Evolutionary conservation across 2,329 filamentous ascomycete genomes (phyloP), one percentile per base, ranked within the genome.

Genomic region (Aspergillus transmontanensis): DNA sequence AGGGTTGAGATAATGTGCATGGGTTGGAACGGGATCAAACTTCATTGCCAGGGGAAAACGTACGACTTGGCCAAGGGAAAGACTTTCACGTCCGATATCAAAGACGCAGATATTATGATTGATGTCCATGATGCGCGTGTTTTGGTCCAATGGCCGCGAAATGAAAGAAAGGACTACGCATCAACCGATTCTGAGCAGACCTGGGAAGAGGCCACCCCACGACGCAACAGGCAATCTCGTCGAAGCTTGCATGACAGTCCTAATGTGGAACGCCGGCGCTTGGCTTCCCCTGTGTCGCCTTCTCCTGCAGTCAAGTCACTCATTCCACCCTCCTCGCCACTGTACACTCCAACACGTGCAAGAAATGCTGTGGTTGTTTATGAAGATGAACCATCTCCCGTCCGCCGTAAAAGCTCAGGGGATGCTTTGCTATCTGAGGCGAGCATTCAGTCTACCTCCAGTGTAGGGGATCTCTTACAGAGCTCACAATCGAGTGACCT

Each of bases 51-150:
- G 79, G 93, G 93, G 61, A 89, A 90, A 69, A 90, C 92, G 3
- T 94, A 92, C 83, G 92, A 97, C 69, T 80, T 99, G 72, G 85
- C 84, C 67, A 97, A 97, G 81, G 93, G 91, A 21, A 93, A 97
- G 75, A 91, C 88, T 57, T 98, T 97, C 78, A 90, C 89, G 54
- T 96, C 93, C 62, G 92, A 96, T 79, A 94, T 93, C 34, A 92
- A 94, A 74, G 88, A 89, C 68, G 89, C 89, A 21, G 93, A 96
- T 72, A 93, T 99, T 76, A 96, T 99, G 88, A 82, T 99, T 67
- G 94, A 98, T 76, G 93, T 98, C 48, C 93, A 97, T 72, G 94
- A 96, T 75, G 90, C 93, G 59, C 91, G 95, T 66, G 93, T 98
- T 51, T 85, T 97, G 77, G 83, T 99, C 66, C 88, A 90, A 74